These are phyloP conservation scores for Chytriomyces hyalinus DNA, from an alignment of 192 early-diverging fungal genomes.

Conservation along the genomic window DNA sequence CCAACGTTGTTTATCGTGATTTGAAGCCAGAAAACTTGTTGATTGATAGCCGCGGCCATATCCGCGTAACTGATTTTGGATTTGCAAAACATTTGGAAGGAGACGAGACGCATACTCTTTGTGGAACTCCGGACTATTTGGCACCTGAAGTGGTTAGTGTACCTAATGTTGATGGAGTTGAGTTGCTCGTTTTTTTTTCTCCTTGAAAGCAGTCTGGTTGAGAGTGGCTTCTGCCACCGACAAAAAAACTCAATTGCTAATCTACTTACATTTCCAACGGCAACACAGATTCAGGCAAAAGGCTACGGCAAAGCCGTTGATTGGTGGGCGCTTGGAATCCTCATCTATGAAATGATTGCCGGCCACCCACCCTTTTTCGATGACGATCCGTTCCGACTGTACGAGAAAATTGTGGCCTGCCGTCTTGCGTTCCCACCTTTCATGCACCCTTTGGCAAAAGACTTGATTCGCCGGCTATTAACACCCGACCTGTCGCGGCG, in stretches of 20 bases:
- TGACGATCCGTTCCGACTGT: conserved; percentile 40
- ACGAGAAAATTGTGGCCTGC: conserved; percentile 56
- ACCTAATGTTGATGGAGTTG: conserved; percentile 59
- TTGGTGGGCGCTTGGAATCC: conserved; percentile 95
- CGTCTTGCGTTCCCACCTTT: conserved; percentile 44
- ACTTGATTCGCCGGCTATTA: conserved; percentile 43
- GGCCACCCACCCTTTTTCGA: conserved; percentile 48
- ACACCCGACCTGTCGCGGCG: conserved; percentile 41
- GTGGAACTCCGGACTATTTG: conserved; percentile 79
- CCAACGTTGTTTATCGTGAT: conserved; percentile 46
- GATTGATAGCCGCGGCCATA: conserved; percentile 70
- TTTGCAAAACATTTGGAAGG: conserved; percentile 70
- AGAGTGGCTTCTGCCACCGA: conserved; percentile 56
- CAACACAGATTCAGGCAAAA: conserved; percentile 58
- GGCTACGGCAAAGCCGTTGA: conserved; percentile 93
- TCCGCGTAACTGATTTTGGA: conserved; percentile 77
- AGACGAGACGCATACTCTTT: conserved; percentile 74
- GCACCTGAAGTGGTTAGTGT: conserved; percentile 68
- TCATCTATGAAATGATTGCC: conserved; percentile 71
- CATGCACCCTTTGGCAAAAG: conserved; percentile 41
- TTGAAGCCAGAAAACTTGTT: conserved; percentile 66
- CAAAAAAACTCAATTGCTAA: conserved; percentile 22
- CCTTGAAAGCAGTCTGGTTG: not conserved
- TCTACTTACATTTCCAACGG: conserved; percentile 68
- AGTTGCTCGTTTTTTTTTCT: not conserved